Percentiles rank a stretch among this genome's conserved stretches.
Evolutionary conservation across 805 yeast species (phyloP).

Genomic region (Candida xiaguanensis): DNA sequence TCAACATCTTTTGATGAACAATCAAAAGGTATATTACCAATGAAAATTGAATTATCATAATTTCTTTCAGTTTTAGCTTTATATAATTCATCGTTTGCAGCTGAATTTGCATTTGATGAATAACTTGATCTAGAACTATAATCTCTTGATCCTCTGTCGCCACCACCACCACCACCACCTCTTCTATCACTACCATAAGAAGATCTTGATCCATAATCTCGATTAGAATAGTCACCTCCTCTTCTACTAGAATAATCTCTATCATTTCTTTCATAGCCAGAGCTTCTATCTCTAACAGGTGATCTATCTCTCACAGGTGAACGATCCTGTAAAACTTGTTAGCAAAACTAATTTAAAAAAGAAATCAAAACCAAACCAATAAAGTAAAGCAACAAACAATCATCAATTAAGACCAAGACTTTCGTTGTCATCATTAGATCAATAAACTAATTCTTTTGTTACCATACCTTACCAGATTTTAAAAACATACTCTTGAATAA

Average conservation of each 20-base stretch:
- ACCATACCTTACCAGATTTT: slow-evolving; percentile 7
- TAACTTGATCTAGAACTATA: slow-evolving; percentile 14
- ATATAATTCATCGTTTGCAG: slow-evolving; percentile 22
- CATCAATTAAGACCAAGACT: background rate
- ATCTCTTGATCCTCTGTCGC: slow-evolving; percentile 24
- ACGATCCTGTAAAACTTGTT: slow-evolving; percentile 30
- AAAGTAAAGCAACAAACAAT: slow-evolving; percentile 8
- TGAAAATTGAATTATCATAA: slow-evolving; percentile 64
- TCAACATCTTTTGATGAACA: slow-evolving; percentile 57
- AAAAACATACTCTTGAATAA: slow-evolving; percentile 52
- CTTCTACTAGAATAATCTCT: slow-evolving; percentile 6
- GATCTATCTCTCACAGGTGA: slow-evolving; percentile 17
- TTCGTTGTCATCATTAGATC: background rate
- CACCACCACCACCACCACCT: slow-evolving; percentile 20
- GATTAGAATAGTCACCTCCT: slow-evolving; percentile 4
- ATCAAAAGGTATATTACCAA: slow-evolving; percentile 70
- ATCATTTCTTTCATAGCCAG: slow-evolving; percentile 3
- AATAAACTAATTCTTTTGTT: slow-evolving; percentile 7
- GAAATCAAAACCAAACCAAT: background rate
- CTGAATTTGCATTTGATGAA: slow-evolving; percentile 17
- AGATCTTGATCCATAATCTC: slow-evolving; percentile 13
- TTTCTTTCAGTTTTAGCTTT: slow-evolving; percentile 46
- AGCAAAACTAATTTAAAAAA: slow-evolving; percentile 9
- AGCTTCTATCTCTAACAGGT: slow-evolving; percentile 25
- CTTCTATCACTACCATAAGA: slow-evolving; percentile 10